Evolutionary conservation across 2,329 filamentous ascomycete genomes (phyloP), one percentile per base, ranked within the genome.

Genomic region (Lecanoromycetidae sp.): DNA sequence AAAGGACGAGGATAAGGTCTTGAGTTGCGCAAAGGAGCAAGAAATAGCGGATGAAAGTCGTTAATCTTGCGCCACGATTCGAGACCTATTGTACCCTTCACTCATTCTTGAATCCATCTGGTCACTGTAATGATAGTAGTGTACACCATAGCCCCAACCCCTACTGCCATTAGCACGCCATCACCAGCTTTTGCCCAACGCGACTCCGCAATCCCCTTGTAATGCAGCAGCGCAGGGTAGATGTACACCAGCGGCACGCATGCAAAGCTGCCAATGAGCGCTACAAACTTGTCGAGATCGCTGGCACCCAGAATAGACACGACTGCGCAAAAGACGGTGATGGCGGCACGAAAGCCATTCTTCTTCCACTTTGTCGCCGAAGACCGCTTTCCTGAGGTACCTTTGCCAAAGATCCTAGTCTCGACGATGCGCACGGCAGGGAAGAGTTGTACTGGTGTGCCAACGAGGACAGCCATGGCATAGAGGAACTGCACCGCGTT

Each of bases 161-260:
- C 83, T 15, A 85, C 55, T 1, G 70, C 60, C 65, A 86, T 80
- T 59, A 87, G 70, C 1, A 66, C 58, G 4, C 82, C 50, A 57
- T 87, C 82, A 4, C 76, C 68, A 2, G 63, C 60, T 64, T 79
- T 84, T 23, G 66, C 72, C 58, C 62, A 66, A 26, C 60, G 62
- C n/a, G 70, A 74, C 40, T 71, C 67, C 5, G 82, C 82, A 3
- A 81, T 70, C 4, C 78, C 82, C 56, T 72, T 77, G 63, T 77
- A 82, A 60, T 87, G 83, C 57, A 87, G 58, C 52, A 72, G 79
- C 0, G 83, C 74, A 35, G 84, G 82, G 58, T 86, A 87, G 49
- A 87, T 82, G 62, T 86, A 87, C 9, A 87, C 82, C 53, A 87
- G 63, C 12, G 82, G 82, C 45, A 87, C 79, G 55, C 82, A 87